These are phyloP conservation scores for Penicillium frequentans DNA, from an alignment of 2,329 filamentous ascomycete genomes.

Conservation along the genomic window DNA sequence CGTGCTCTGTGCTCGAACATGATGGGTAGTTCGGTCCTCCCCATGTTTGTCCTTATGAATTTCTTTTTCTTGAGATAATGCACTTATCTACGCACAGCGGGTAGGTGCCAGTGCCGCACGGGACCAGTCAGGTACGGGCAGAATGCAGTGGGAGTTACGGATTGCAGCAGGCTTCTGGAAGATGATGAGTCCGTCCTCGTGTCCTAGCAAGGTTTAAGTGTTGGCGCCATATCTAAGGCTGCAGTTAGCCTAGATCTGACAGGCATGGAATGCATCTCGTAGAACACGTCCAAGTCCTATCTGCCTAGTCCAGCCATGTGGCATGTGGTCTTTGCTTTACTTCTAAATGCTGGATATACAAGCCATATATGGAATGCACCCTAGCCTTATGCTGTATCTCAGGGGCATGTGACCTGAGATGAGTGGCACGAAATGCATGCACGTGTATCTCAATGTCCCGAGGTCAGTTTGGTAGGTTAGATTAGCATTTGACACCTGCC, in stretches of 20 bases:
- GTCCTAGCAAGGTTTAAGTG: background rate
- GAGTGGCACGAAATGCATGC: background rate
- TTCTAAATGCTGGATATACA: background rate
- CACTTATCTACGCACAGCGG: slow-evolving; percentile 11
- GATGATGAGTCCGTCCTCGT: background rate
- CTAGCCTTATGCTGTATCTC: background rate
- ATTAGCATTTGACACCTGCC: no score
- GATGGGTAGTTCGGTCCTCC: background rate
- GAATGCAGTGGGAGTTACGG: slow-evolving; percentile 11
- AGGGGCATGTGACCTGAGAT: background rate
- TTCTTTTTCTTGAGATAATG: slow-evolving; percentile 7
- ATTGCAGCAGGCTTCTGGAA: slow-evolving; percentile 9
- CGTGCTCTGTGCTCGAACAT: background rate
- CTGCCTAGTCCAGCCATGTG: background rate
- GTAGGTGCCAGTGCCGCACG: slow-evolving; percentile 10
- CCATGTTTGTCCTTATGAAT: background rate
- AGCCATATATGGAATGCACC: background rate
- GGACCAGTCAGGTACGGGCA: slow-evolving; percentile 9
- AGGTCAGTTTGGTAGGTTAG: no score
- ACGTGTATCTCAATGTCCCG: background rate
- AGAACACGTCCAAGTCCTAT: background rate
- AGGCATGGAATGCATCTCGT: background rate
- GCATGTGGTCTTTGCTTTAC: background rate
- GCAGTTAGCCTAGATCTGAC: background rate
- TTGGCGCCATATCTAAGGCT: background rate